A percentile compares a stretch with the other conserved stretches of the same genome.
Evolutionary conservation across 441 rosid species (phyloP).

Genomic region (Populus hybrid): DNA sequence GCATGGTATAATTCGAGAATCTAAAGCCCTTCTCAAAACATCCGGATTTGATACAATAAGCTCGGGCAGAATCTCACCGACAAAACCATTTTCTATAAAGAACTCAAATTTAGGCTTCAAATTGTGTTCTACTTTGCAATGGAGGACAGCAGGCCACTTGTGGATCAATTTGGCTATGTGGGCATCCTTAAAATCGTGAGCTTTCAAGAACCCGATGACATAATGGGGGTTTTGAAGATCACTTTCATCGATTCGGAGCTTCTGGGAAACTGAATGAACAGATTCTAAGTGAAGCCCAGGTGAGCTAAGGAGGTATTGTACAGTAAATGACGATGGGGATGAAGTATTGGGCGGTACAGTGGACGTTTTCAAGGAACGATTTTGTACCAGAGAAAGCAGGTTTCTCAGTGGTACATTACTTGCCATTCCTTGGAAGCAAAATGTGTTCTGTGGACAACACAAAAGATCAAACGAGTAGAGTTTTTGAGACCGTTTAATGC

Average conservation of each 20-base stretch:
- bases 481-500: not conserved
- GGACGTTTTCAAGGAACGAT: not conserved
- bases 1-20: constrained; percentile 12
- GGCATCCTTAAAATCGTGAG: constrained; percentile 12
- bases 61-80: constrained; percentile 17
- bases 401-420: not conserved
- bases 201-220: constrained; percentile 3
- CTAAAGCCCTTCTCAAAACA: constrained; percentile 3
- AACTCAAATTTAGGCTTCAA: constrained; percentile 11
- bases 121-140: not conserved
- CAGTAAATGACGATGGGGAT: constrained; percentile 1
- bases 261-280: constrained; percentile 10
- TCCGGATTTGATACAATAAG: constrained; percentile 8
- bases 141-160: not conserved
- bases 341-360: not conserved
- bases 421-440: constrained; percentile 7
- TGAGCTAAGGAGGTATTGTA: constrained; percentile 14
- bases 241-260: constrained; percentile 1
- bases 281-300: constrained; percentile 9
- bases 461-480: not conserved
- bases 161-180: constrained; percentile 10
- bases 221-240: not conserved
- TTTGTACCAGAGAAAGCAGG: not conserved
- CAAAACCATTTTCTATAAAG: constrained; percentile 7
- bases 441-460: not conserved